phyloP scores from a whole-genome alignment of 1,284 basidiomycete genomes.

The Cutaneotrichosporon sp. region DNA sequence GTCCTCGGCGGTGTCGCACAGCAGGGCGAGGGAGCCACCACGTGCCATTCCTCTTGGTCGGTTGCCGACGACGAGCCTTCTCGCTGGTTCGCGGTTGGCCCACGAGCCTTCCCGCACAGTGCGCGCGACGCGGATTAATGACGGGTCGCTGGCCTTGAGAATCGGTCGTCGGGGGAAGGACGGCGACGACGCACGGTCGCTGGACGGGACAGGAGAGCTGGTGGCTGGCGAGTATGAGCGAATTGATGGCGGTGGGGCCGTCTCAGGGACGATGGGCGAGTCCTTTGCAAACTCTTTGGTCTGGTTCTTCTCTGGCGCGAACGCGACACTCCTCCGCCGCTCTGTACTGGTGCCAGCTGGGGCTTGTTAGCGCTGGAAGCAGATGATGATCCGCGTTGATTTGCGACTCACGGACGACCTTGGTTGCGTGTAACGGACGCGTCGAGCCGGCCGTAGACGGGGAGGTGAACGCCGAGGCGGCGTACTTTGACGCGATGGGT shows the following conservation, averaged over 20 bases:
- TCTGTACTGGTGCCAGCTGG: background rate
- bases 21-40: conserved; percentile 13
- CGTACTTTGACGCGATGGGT: background rate
- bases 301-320: conserved; percentile 39
- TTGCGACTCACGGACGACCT: conserved; percentile 12
- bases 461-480: background rate
- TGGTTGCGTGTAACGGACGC: conserved; percentile 14
- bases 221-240: conserved; percentile 8
- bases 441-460: background rate
- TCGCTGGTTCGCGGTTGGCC: conserved; percentile 48
- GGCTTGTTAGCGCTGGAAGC: background rate
- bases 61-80: conserved; percentile 41
- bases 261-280: conserved; percentile 33
- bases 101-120: conserved; percentile 49
- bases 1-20: conserved; percentile 20
- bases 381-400: background rate
- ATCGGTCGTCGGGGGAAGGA: conserved; percentile 28
- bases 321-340: conserved; percentile 29
- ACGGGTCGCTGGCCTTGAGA: conserved; percentile 33
- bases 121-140: conserved; percentile 42
- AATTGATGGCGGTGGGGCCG: conserved; percentile 4
- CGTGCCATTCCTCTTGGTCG: conserved; percentile 14
- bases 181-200: conserved; percentile 11
- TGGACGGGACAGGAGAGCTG: conserved; percentile 15
- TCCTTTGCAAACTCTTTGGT: conserved; percentile 41